These are phyloP conservation scores for Knoxdaviesia proteae DNA, from an alignment of 2,329 filamentous ascomycete species.

Conservation along the genomic window DNA sequence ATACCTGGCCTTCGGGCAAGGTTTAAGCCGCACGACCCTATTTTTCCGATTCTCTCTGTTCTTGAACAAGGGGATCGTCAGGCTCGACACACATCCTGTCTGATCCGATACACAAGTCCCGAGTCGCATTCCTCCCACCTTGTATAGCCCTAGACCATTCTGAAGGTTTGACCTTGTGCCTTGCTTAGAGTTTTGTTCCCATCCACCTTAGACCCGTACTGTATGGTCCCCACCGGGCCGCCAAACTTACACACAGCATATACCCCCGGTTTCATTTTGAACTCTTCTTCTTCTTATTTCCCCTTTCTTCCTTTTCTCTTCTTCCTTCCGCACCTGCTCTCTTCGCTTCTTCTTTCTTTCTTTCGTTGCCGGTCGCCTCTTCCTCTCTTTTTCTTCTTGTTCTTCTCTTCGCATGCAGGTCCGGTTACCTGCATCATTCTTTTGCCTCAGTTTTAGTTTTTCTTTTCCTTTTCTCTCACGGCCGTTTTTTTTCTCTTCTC, in stretches of 20 bases:
- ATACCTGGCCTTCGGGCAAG: too few relatives aligned
- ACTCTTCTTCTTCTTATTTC: conserved; percentile 7
- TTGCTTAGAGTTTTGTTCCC: too few relatives aligned
- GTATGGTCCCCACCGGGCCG: too few relatives aligned
- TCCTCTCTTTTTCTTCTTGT: conserved; percentile 8
- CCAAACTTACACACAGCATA: too few relatives aligned
- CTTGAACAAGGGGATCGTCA: too few relatives aligned
- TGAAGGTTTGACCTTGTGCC: too few relatives aligned
- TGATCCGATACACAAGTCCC: too few relatives aligned
- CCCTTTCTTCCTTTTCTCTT: conserved; percentile 7
- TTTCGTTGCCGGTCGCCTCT: conserved; percentile 10
- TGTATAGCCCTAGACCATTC: too few relatives aligned
- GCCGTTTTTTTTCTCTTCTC: conserved; percentile 4
- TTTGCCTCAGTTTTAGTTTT: conserved; percentile 7
- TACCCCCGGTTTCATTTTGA: conserved; percentile 2
- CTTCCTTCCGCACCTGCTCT: conserved; percentile 11
- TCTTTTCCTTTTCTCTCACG: conserved; percentile 6
- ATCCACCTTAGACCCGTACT: background rate
- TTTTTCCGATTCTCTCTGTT: too few relatives aligned
- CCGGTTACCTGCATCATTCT: conserved; percentile 24
- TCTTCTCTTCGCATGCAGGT: conserved; percentile 20
- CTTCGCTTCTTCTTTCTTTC: conserved; percentile 13
- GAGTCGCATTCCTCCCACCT: too few relatives aligned
- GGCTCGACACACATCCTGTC: too few relatives aligned
- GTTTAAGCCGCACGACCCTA: too few relatives aligned